Evolutionary conservation across 1,139 yeast genomes (phyloP), one percentile per base, ranked within the genome.

Genomic region (Oligophagozyma castellii): DNA sequence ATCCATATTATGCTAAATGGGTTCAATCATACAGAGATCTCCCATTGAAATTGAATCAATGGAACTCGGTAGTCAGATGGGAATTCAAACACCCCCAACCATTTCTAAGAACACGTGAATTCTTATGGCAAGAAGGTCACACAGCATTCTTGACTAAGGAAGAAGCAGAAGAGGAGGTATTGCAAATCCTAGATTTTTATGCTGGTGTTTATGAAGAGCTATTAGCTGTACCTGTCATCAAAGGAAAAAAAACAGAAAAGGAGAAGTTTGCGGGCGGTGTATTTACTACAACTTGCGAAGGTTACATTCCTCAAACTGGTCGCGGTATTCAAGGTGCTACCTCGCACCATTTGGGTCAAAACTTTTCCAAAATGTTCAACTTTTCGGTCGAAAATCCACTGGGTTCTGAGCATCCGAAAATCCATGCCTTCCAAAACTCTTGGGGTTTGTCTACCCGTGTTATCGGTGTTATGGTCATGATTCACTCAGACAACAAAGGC

Each of bases 51-150:
- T 70, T 89, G 54, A 89, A 92, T 65, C 99, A 92, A 62, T 92
- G 99, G 99, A 92, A 92, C 64, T 86, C 96, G 14, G 96, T 92
- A 31, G 98, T 92, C 30, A 77, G 99, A 68, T 92, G 98, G 99
- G 99, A 92, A 62, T 92, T 92, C 66, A 92, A 92, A 66, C 96
- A 92, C 58, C 99, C 99, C 34, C 99, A 92, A 63, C 99, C 99
- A 33, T 92, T 92, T 61, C 65, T 92, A 53, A 80, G 99, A 70
- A 92, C 98, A 11, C 78, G 99, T 63, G 99, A 92, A 61, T 92
- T 92, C 63, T 68, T 92, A 58, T 92, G 99, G 99, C 99, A 92
- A 64, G 99, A 92, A 63, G 99, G 99, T 43, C 99, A 92, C 63
- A 92, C 98, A 31, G 98, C 94, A 32, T 94, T 81, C 55, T 69